These are phyloP conservation scores for Diatrype stigma DNA, from an alignment of 2,329 filamentous ascomycete species.

Conservation along the genomic window DNA sequence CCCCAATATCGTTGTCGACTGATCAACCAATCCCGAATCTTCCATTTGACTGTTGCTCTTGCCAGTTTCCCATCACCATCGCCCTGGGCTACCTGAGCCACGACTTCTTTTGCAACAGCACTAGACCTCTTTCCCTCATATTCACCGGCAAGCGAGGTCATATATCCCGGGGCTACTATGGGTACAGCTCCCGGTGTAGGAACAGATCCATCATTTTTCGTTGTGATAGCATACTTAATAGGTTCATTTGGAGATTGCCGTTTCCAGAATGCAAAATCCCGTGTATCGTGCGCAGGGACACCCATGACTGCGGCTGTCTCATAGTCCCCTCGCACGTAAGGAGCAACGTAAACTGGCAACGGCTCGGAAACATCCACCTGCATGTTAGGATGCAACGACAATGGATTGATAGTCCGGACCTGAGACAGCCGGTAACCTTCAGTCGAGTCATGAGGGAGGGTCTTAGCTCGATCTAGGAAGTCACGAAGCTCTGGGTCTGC, in stretches of 20 bases:
- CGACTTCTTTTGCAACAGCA: conserved; percentile 57
- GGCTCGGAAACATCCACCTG: conserved; percentile 49
- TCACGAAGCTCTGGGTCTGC: conserved; percentile 57
- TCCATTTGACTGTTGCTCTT: conserved; percentile 66
- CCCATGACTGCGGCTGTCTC: conserved; percentile 90
- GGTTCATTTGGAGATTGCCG: conserved; percentile 59
- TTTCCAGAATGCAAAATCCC: conserved; percentile 78
- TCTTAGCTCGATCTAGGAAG: conserved; percentile 63
- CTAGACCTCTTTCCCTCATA: conserved; percentile 62
- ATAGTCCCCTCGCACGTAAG: conserved; percentile 82
- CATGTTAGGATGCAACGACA: conserved; percentile 45
- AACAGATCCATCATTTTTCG: conserved; percentile 44
- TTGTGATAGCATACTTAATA: conserved; percentile 59
- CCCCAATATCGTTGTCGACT: conserved; percentile 94
- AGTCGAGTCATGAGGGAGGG: conserved; percentile 52
- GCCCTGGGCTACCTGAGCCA: conserved; percentile 47
- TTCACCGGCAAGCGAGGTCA: conserved; percentile 61
- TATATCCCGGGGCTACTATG: conserved; percentile 61
- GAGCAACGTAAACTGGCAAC: conserved; percentile 74
- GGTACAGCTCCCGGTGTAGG: conserved; percentile 45
- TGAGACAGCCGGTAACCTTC: conserved; percentile 64
- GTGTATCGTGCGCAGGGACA: conserved; percentile 77
- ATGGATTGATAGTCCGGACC: conserved; percentile 60
- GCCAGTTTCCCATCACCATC: conserved; percentile 50
- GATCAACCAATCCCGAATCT: conserved; percentile 83